Base-by-base conservation (phyloP, 1,284 basidiomycete genomes). In the Tremellales sp. region DNA sequence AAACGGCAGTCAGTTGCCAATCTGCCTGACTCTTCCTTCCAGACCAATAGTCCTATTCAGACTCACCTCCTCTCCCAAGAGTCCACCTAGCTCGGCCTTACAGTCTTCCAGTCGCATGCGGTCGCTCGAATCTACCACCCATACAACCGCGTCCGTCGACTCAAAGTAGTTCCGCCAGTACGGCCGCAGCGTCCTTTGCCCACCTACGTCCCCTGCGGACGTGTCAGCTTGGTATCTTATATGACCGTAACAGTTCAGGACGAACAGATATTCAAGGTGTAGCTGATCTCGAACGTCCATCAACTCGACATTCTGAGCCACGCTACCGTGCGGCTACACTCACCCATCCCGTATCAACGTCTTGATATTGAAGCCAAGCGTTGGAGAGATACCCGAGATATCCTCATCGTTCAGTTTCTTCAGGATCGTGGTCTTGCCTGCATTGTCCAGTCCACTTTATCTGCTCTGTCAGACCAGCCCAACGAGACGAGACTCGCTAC, bases 121-220 rank as follows among this genome's bases (percentile, higher is more conserved):
- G 73, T 98, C 95, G 34, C 86, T 82, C 1, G 89, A 93, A 75
- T 98, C 95, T 28, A 98, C 93, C 14, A 99, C 95, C 95, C 95
- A 99, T 27, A 98, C 90, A 39, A 99, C 79, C 3, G 88, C 94
- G 73, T 98, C 95, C 5, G 95, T 98, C 71, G 92, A 87, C 72
- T 99, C 95, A 63, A 98, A 99, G 74, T 98, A 98, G 73, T 98
- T 99, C 27, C 91, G 78, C 95, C 95, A 98, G 71, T 98, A 99
- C 2, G 95, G 93, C 19, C 95, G 80, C 35, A 98, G 81, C 0
- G 91, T 94, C 44, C 85, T 82, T 71, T 98, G 95, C 10, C 95
- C 95, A 24, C 95, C 95, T 27, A 99, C 91, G 68, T 99, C 95
- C 95, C 94, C 93, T 91, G 55, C 9, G 14, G 6, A 13, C 8